Conservation (phyloP, 371 early-diverging fungal species). For the Lichtheimia corymbifera region DNA sequence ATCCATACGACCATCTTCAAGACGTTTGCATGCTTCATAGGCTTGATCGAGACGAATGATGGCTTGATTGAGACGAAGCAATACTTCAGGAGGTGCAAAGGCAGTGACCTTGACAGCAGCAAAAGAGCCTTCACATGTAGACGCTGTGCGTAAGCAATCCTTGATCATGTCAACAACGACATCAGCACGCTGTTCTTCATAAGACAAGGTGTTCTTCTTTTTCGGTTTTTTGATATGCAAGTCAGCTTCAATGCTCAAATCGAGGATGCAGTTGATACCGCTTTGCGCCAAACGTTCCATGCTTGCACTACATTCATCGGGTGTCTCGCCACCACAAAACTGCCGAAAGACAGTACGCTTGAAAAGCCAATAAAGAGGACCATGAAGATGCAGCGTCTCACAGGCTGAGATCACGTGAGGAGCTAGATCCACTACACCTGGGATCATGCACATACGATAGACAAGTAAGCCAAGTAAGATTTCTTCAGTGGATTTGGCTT, state of each 20-base stretch:
- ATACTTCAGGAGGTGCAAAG: constrained; percentile 73
- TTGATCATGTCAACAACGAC: constrained; percentile 58
- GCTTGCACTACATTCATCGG: constrained; percentile 78
- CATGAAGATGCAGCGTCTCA: constrained; percentile 58
- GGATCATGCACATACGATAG: constrained; percentile 34
- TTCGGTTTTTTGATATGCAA: constrained; percentile 35
- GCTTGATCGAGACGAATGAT: constrained; percentile 39
- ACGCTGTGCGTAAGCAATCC: constrained; percentile 49
- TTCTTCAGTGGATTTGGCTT: constrained; percentile 45
- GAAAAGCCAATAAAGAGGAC: constrained; percentile 67
- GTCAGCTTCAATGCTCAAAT: constrained; percentile 90
- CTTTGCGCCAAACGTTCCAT: constrained; percentile 73
- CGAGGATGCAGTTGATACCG: constrained; percentile 89
- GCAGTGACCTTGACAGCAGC: constrained; percentile 92
- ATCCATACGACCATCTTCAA: constrained; percentile 26
- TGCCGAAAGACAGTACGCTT: constrained; percentile 86
- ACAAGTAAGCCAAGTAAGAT: constrained; percentile 28
- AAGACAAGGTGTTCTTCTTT: constrained; percentile 76
- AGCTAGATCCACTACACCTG: constrained; percentile 34
- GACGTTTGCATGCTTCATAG: constrained; percentile 32
- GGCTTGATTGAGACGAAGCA: constrained; percentile 71
- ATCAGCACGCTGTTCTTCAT: constrained; percentile 43
- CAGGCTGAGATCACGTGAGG: constrained; percentile 51
- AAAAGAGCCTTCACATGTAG: constrained; percentile 60
- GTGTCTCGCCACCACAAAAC: constrained; percentile 94